A percentile compares a stretch with the other conserved stretches of the same genome.
phyloP scores from a whole-genome alignment of 306 rosid genomes.

The Cucurbita maxima region DNA sequence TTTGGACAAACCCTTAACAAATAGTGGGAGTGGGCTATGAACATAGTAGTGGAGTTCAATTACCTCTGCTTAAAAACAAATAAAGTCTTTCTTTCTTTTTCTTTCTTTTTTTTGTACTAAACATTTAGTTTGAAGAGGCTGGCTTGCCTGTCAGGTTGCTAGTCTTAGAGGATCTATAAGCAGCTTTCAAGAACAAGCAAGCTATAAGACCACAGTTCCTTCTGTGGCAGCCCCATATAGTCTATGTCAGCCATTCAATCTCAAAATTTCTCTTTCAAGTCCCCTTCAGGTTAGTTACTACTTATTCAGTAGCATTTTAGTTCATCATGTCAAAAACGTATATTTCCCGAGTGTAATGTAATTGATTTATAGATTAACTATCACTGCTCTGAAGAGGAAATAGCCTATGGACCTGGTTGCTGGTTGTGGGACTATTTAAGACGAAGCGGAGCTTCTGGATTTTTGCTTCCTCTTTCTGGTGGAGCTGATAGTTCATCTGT shows the following conservation, averaged over 20 bases:
- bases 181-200: slow-evolving; percentile 97
- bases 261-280: slow-evolving; percentile 43
- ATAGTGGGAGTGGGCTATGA: not conserved
- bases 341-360: slow-evolving; percentile 3
- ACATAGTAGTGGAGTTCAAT: not conserved
- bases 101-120: not conserved
- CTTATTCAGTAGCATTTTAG: not conserved
- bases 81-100: not conserved
- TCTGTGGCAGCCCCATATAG: slow-evolving; percentile 48
- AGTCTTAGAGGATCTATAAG: slow-evolving; percentile 94
- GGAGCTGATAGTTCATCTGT: slow-evolving; percentile 99
- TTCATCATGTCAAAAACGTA: not conserved
- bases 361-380: slow-evolving; percentile 47
- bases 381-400: slow-evolving; percentile 90
- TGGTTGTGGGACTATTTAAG: slow-evolving; percentile 98
- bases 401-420: slow-evolving; percentile 95
- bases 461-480: slow-evolving; percentile 96
- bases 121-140: not conserved
- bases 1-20: not conserved
- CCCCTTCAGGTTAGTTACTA: slow-evolving; percentile 54
- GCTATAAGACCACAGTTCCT: slow-evolving; percentile 69
- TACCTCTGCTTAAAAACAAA: not conserved
- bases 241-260: slow-evolving; percentile 65
- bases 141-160: slow-evolving; percentile 52
- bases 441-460: slow-evolving; percentile 98